Evolutionary conservation across 176 grass and related monocot species (phyloP), one percentile per base, ranked within the genome.

Genomic region (Zoysia japonica): DNA sequence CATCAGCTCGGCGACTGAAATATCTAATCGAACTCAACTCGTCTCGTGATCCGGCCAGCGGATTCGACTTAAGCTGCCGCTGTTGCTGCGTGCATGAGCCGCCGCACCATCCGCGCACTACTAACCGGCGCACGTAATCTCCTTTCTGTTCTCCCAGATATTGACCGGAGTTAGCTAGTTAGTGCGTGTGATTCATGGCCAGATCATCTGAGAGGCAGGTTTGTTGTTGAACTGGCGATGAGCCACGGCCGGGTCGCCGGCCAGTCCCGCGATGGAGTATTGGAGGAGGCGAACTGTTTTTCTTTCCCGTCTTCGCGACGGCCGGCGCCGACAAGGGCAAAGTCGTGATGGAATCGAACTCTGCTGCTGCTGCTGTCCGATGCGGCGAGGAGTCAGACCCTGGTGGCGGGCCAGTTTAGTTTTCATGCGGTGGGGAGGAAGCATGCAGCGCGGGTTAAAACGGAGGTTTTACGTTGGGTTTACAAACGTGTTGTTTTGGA

Each of bases 111-210:
- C 11, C 19, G 37, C 9, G 68, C 68, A 72, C 71, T 53, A 51
- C 41, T 66, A 56, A 67, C 12, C 14, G 59, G 85, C 10, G 67
- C 15, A 43, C 42, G 28, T 48, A n/a, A 7, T 61, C 20, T 1
- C 0, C 5, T 83, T 81, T 52, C 57, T 35, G 37, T 68, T 74
- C 39, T 72, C 68, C 47, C 61, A 17, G 80, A 74, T 2, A 68
- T 68, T 83, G 80, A 88, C 80, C 60, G 38, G 74, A 61, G 68
- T 51, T 62, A 28, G 79, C 28, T 77, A 57, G 55, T 57, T 28
- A 28, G 55, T 17, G 71, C 49, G 80, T 60, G 60, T 60, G 68
- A 67, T 78, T 87, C 85, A 78, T 42, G 68, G 79, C 74, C 74
- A 59, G 57, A 50, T 87, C 80, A 67, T 28, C 28, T 28, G 74